Conservation (phyloP, 2,329 filamentous ascomycete species). For the Stemphylium vesicarium region DNA sequence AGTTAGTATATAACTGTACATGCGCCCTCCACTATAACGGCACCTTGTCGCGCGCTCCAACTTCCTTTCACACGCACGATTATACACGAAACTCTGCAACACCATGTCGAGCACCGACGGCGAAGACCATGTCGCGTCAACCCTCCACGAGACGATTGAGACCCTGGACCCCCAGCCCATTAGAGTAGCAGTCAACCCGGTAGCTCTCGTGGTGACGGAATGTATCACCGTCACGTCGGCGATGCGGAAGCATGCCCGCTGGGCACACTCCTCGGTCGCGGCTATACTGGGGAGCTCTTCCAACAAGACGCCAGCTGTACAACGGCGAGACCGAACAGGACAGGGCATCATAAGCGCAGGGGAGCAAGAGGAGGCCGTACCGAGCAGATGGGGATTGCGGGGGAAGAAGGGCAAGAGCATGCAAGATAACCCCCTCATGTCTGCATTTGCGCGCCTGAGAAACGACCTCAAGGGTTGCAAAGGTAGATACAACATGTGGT, state of each 20-base stretch:
- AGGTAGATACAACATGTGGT: conserved; percentile 58
- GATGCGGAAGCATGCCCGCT: conserved; percentile 96
- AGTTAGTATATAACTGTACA: conserved; percentile 34
- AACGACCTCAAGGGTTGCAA: conserved; percentile 86
- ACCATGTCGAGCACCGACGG: conserved; percentile 40
- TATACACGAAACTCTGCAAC: conserved; percentile 3
- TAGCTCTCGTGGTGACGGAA: conserved; percentile 95
- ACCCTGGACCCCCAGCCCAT: conserved; percentile 50
- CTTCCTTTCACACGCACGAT: conserved; percentile 17
- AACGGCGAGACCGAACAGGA: conserved; percentile 44
- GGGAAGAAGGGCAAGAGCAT: conserved; percentile 97
- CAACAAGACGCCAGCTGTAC: conserved; percentile 51
- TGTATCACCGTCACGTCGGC: conserved; percentile 98
- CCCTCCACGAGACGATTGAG: conserved; percentile 30
- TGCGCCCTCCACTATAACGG: conserved; percentile 32
- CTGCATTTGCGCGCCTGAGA: conserved; percentile 87
- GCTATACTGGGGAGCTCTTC: conserved; percentile 84
- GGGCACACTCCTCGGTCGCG: conserved; percentile 93
- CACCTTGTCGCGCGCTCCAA: conserved; percentile 25
- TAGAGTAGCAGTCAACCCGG: conserved; percentile 85
- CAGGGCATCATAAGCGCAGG: conserved; percentile 44
- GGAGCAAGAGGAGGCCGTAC: conserved; percentile 64
- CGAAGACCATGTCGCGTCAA: conserved; percentile 31
- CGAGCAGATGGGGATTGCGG: conserved; percentile 88
- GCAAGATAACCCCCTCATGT: conserved; percentile 96